Evolutionary conservation across 2,329 filamentous ascomycete species (phyloP).

Genomic region (Trichocomaceae sp.): DNA sequence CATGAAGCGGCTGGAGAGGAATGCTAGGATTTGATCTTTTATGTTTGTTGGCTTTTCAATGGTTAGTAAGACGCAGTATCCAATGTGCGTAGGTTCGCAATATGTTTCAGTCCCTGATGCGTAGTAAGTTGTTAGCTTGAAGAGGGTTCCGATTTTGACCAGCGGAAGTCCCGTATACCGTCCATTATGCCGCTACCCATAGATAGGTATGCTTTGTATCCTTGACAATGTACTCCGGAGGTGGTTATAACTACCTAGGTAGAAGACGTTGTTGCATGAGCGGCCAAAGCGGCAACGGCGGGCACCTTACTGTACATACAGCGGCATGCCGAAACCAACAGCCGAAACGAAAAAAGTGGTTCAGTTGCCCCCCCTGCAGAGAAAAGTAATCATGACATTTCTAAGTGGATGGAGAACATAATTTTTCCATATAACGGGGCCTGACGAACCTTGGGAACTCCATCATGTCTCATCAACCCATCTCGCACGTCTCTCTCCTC

Average conservation of each 20-base stretch:
- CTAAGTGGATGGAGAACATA: background rate
- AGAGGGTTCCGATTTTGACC: too few relatives aligned
- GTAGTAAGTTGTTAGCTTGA: too few relatives aligned
- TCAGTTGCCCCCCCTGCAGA: background rate
- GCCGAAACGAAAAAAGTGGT: background rate
- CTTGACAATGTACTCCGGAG: background rate
- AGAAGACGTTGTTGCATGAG: too few relatives aligned
- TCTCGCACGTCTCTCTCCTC: background rate
- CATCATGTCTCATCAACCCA: background rate
- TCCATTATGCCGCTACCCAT: background rate
- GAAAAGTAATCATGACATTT: background rate
- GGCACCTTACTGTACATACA: background rate
- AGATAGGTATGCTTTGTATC: background rate
- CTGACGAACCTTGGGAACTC: background rate
- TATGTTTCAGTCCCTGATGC: too few relatives aligned
- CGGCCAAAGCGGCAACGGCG: background rate
- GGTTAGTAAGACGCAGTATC: too few relatives aligned
- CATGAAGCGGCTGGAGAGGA: conserved; percentile 24
- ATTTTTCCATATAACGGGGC: background rate
- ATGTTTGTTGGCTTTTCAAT: too few relatives aligned
- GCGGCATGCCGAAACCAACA: background rate
- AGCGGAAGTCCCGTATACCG: too few relatives aligned
- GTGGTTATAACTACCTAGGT: too few relatives aligned
- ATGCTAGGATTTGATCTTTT: conserved; percentile 16
- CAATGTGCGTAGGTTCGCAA: too few relatives aligned